Percentiles rank a stretch among this genome's conserved stretches.
phyloP scores from a whole-genome alignment of 805 yeast genomes.

The Lipomyces chichibuensis region DNA sequence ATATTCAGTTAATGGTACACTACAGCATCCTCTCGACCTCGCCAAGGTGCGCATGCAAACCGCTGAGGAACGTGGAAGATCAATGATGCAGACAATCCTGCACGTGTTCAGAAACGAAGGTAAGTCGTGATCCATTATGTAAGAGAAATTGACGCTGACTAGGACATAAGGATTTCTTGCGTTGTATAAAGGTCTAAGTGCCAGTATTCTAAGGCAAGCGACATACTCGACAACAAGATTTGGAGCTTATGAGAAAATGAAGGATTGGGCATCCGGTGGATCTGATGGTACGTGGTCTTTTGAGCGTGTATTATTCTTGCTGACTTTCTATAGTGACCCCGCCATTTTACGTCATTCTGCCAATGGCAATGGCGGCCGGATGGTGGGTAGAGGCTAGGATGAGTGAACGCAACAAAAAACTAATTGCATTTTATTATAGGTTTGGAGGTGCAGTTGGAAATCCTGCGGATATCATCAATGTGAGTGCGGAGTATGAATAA shows the following conservation, averaged over 20 bases:
- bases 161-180: conserved; percentile 49
- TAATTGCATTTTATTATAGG: conserved; percentile 17
- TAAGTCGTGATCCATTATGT: background rate
- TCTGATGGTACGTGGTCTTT: conserved; percentile 11
- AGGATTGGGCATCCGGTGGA: conserved; percentile 49
- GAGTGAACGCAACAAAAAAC: background rate
- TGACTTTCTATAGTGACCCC: conserved; percentile 51
- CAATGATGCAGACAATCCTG: conserved; percentile 62
- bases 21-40: conserved; percentile 73
- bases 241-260: conserved; percentile 80
- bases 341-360: conserved; percentile 62
- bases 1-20: background rate
- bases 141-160: background rate
- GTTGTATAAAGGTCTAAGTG: conserved; percentile 80
- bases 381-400: conserved; percentile 44
- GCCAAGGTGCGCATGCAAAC: conserved; percentile 89
- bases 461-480: conserved; percentile 84
- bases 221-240: conserved; percentile 86
- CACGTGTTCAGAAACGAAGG: conserved; percentile 68
- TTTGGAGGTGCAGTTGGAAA: conserved; percentile 84
- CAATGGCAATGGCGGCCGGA: conserved; percentile 84
- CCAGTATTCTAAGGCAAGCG: conserved; percentile 81
- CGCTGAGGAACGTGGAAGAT: conserved; percentile 66
- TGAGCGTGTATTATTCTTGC: conserved; percentile 31
- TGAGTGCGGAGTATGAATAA: conserved; percentile 48